Percentiles rank a stretch among this genome's conserved stretches.
Conservation (phyloP, 2,329 filamentous ascomycete genomes). For the Diplodia mutila region DNA sequence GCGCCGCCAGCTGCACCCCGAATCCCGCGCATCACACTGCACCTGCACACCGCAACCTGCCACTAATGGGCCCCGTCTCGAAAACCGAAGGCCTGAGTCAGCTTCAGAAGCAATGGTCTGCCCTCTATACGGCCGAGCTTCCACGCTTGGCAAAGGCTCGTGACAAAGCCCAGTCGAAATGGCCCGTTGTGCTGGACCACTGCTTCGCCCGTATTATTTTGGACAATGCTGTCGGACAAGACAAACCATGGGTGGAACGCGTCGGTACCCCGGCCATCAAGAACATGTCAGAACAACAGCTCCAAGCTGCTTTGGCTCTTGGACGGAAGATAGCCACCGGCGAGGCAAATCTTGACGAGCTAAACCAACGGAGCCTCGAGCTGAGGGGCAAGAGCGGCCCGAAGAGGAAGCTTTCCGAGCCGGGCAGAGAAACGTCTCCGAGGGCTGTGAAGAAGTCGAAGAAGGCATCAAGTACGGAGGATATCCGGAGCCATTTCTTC, state of each 20-base stretch:
- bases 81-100: neutral
- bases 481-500: conserved; percentile 38
- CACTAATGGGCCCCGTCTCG: neutral
- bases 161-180: conserved; percentile 41
- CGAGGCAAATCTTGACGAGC: conserved; percentile 41
- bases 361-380: conserved; percentile 47
- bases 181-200: conserved; percentile 51
- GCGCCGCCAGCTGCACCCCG: neutral
- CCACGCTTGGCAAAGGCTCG: conserved; percentile 35
- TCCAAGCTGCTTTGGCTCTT: conserved; percentile 44
- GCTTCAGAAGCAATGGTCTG: conserved; percentile 31
- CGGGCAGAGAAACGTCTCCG: conserved; percentile 9
- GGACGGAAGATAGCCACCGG: conserved; percentile 45
- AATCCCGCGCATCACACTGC: neutral
- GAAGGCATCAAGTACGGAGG: neutral
- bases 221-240: conserved; percentile 46
- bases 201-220: conserved; percentile 53
- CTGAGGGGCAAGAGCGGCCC: conserved; percentile 42
- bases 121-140: conserved; percentile 35
- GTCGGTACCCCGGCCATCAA: conserved; percentile 48
- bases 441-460: conserved; percentile 1
- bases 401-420: conserved; percentile 27
- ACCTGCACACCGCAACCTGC: conserved; percentile 1
- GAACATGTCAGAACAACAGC: conserved; percentile 47
- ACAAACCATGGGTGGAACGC: conserved; percentile 49